phyloP scores from a whole-genome alignment of 106 monocot genomes.

The Dendrobium catenatum region DNA sequence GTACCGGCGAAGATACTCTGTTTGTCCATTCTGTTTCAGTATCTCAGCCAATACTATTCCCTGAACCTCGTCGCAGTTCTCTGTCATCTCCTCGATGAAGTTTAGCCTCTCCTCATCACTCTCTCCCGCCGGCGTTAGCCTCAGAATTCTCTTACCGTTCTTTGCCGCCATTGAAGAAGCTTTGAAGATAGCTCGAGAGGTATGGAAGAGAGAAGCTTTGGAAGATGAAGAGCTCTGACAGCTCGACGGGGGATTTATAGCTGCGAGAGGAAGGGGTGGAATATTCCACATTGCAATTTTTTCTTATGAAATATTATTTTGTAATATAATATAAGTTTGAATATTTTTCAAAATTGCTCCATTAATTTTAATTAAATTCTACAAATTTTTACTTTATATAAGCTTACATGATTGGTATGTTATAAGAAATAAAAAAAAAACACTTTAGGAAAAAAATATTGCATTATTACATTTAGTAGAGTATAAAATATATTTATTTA shows the following conservation, averaged over 20 bases:
- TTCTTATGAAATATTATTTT: not conserved
- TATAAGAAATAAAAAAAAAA: no score
- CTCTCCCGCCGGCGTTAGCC: slow-evolving; percentile 20
- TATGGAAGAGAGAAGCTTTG: not conserved
- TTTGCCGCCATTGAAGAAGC: not conserved
- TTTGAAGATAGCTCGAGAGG: not conserved
- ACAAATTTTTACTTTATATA: no score
- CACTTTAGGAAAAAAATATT: no score
- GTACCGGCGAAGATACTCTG: slow-evolving; percentile 45
- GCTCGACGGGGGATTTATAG: not conserved
- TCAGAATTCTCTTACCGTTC: not conserved
- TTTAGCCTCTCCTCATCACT: slow-evolving; percentile 40
- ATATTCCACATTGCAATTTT: not conserved
- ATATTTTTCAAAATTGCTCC: no score
- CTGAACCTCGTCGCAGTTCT: slow-evolving; percentile 37
- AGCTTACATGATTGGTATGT: no score
- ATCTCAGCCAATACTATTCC: slow-evolving; percentile 41
- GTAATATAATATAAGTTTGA: not conserved
- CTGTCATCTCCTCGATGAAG: slow-evolving; percentile 64
- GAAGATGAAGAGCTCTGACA: not conserved
- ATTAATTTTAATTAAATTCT: no score
- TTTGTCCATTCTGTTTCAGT: slow-evolving; percentile 30
- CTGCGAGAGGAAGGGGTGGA: not conserved
- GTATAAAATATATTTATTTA: no score
- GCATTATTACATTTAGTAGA: no score